A percentile compares a stretch with the other conserved stretches of the same genome.
phyloP scores from a whole-genome alignment of 371 early-diverging fungal species.

The Syncephalastrum sp. region DNA sequence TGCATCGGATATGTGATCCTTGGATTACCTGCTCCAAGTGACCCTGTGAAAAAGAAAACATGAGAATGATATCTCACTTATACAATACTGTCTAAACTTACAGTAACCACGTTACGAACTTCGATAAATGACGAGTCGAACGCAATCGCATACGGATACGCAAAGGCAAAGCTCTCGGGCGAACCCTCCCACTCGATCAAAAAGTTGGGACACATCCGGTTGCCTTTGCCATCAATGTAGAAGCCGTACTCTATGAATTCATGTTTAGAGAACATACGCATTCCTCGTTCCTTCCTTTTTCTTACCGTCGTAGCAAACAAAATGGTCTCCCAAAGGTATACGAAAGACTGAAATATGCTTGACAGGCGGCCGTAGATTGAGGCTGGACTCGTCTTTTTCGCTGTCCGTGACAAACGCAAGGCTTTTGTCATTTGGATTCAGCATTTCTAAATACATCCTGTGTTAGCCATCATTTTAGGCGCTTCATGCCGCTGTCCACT shows the following conservation, averaged over 20 bases:
- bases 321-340: constrained; percentile 35
- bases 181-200: constrained; percentile 48
- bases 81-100: constrained; percentile 14
- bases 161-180: constrained; percentile 42
- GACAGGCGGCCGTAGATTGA: constrained; percentile 27
- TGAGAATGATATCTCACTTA: not conserved
- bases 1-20: constrained; percentile 54
- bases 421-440: constrained; percentile 37
- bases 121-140: constrained; percentile 48
- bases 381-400: constrained; percentile 32
- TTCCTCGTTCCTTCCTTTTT: not conserved
- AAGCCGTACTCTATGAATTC: constrained; percentile 43
- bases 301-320: constrained; percentile 51
- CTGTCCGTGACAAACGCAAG: constrained; percentile 42
- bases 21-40: constrained; percentile 66
- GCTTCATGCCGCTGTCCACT: constrained; percentile 3
- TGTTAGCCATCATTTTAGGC: not conserved
- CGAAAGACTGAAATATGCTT: constrained; percentile 40
- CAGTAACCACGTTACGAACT: constrained; percentile 41
- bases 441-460: constrained; percentile 23
- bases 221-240: constrained; percentile 48
- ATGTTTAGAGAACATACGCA: not conserved
- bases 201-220: constrained; percentile 35
- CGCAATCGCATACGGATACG: constrained; percentile 44
- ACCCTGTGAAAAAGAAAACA: constrained; percentile 30